Percentiles rank a stretch among this genome's conserved stretches.
phyloP scores from a whole-genome alignment of 1,284 basidiomycete species.

The Lentinula novae-zelandiae region DNA sequence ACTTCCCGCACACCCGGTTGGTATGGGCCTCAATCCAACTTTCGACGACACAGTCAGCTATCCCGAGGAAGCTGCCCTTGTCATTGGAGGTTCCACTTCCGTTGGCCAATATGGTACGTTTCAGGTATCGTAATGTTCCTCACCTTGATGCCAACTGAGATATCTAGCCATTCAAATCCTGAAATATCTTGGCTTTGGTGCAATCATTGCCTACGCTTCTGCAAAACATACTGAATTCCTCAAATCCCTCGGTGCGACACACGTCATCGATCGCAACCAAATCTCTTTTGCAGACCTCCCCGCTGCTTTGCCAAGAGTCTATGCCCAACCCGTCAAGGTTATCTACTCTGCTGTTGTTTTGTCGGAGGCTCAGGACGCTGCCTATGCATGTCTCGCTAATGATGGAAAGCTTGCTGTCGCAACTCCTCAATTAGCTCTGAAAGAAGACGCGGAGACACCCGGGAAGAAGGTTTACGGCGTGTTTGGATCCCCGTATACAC shows the following conservation, averaged over 20 bases:
- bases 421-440: neutral
- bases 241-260: constrained; percentile 1
- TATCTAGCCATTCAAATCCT: too few species aligned
- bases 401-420: neutral
- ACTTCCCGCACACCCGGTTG: constrained; percentile 28
- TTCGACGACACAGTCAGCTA: constrained; percentile 32
- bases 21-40: constrained; percentile 27
- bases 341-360: neutral
- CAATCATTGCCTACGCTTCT: too few species aligned
- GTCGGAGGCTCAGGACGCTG: neutral
- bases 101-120: constrained; percentile 28
- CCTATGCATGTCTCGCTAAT: neutral
- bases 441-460: neutral
- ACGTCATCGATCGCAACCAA: neutral
- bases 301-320: neutral
- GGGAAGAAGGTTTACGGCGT: neutral
- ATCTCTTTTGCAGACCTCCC: neutral
- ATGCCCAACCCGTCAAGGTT: neutral
- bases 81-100: constrained; percentile 24
- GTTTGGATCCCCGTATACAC: neutral
- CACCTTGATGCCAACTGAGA: constrained; percentile 30
- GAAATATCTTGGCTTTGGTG: too few species aligned
- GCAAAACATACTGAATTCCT: neutral
- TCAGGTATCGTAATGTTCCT: constrained; percentile 36
- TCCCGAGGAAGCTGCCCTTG: constrained; percentile 24